Evolutionary conservation across 139 green algal genomes (phyloP).

Genomic region (Micractinium sp.): DNA sequence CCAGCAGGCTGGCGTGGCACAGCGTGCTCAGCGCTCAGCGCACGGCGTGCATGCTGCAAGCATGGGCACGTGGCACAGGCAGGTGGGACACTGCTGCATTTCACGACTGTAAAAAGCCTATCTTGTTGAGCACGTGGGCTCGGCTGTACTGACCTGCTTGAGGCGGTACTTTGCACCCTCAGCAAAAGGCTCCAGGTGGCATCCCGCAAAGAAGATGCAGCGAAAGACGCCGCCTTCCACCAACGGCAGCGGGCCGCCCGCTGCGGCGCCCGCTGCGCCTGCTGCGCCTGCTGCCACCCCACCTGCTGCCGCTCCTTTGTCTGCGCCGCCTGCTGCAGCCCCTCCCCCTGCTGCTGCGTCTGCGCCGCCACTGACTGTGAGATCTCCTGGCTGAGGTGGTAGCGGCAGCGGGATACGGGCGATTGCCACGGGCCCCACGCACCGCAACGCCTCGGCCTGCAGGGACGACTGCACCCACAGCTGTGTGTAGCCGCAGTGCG

Average conservation of each 20-base stretch:
- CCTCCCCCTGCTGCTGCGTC: background rate
- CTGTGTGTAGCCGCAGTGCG: slow-evolving; percentile 8
- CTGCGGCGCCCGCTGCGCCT: background rate
- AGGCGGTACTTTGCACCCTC: background rate
- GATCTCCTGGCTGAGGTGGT: background rate
- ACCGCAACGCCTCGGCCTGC: too few species aligned
- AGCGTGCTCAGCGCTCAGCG: too few species aligned
- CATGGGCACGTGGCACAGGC: too few species aligned
- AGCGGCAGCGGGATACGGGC: slow-evolving; percentile 16
- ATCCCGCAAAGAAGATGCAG: slow-evolving; percentile 10
- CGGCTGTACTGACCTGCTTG: background rate
- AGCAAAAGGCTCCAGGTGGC: slow-evolving; percentile 22
- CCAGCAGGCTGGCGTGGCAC: too few species aligned
- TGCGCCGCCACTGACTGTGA: background rate
- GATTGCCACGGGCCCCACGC: background rate
- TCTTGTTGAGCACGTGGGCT: too few species aligned
- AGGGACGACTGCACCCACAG: background rate
- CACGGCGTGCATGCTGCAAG: too few species aligned
- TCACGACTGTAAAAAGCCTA: too few species aligned
- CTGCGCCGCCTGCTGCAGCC: background rate
- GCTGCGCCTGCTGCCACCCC: background rate
- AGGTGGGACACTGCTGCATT: too few species aligned
- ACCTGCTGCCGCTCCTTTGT: background rate
- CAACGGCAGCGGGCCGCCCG: background rate
- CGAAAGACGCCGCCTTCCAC: background rate